Base-by-base conservation (phyloP, 108 stramenopile species). In the Bacterosira constricta region DNA sequence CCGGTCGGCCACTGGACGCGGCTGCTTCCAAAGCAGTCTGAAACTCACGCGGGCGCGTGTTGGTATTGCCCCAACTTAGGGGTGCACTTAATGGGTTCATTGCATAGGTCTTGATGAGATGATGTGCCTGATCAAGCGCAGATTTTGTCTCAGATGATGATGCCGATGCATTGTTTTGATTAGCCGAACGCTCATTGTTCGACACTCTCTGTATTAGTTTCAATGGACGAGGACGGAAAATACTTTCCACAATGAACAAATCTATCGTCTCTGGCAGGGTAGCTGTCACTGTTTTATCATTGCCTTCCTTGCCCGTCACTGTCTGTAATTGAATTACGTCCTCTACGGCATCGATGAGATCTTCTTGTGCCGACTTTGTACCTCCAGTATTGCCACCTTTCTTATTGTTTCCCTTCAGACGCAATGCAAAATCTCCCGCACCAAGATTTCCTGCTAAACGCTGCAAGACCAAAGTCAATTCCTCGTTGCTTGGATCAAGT, bases 1-100 rank as follows among this genome's bases (percentile, higher is more conserved):
- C 90, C 2, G 92, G 88, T 50, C 92, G 75, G 55, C 81, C 57
- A 57, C 74, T 83, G 18, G 54, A 36, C 25, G 46, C 39, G 12
- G 89, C 89, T 26, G 78, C 84, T 51, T 88, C 87, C 49, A 93
- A 75, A 23, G 90, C 92, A 20, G 42, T 20, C 32, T 54, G 42
- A 61, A 84, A 89, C 29, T 93, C 90, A 44, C 79, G 63, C 17
- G 85, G 72, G 53, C 86, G 78, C 6, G 90, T 77, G 46, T 93
- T 93, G n/a, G 92, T 93, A 61, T 93, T 93, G 1, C 92, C 92
- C 90, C 89, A 87, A 10, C 82, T 71, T 23, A 86, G 29, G 4
- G 84, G 73, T 25, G 54, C 55, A 1, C 12, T 53, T 26, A 53
- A 30, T 20, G 69, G 44, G 41, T 66, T 36, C 10, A 4, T 38